Evolutionary conservation across 805 yeast species (phyloP).

Genomic region (Pichia pseudocactophila): DNA sequence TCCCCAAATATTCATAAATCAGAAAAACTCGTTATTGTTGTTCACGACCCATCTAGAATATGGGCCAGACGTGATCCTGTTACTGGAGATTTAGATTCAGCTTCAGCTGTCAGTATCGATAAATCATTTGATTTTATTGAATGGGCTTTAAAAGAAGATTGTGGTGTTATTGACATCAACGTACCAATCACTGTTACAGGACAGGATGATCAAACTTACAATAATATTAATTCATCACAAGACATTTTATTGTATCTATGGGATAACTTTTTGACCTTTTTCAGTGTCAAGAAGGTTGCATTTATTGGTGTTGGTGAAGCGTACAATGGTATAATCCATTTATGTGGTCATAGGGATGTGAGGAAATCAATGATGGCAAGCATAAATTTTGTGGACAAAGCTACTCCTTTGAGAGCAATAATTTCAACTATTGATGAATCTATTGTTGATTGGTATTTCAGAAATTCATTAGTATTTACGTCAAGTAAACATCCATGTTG

Average conservation of each 20-base stretch:
- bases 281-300: slow-evolving; percentile 59
- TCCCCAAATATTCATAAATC: slow-evolving; percentile 58
- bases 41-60: slow-evolving; percentile 88
- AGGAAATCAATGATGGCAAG: slow-evolving; percentile 58
- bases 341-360: slow-evolving; percentile 75
- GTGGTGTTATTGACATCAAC: slow-evolving; percentile 78
- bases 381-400: slow-evolving; percentile 58
- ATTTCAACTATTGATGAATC: slow-evolving; percentile 86
- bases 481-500: slow-evolving; percentile 70
- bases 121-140: slow-evolving; percentile 61
- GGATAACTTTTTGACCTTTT: slow-evolving; percentile 83
- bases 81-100: slow-evolving; percentile 68
- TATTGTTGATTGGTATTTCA: slow-evolving; percentile 85
- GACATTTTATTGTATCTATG: slow-evolving; percentile 73
- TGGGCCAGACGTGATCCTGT: slow-evolving; percentile 82
- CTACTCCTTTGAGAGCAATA: slow-evolving; percentile 61
- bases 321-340: slow-evolving; percentile 75
- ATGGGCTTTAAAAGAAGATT: slow-evolving; percentile 50
- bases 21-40: slow-evolving; percentile 55
- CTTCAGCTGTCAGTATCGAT: slow-evolving; percentile 67
- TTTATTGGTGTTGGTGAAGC: slow-evolving; percentile 89
- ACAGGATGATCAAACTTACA: slow-evolving; percentile 43
- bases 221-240: slow-evolving; percentile 60
- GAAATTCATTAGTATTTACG: slow-evolving; percentile 76
- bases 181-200: slow-evolving; percentile 52